Base-by-base conservation (phyloP, 2,329 filamentous ascomycete genomes). In the Colletotrichum sp. region DNA sequence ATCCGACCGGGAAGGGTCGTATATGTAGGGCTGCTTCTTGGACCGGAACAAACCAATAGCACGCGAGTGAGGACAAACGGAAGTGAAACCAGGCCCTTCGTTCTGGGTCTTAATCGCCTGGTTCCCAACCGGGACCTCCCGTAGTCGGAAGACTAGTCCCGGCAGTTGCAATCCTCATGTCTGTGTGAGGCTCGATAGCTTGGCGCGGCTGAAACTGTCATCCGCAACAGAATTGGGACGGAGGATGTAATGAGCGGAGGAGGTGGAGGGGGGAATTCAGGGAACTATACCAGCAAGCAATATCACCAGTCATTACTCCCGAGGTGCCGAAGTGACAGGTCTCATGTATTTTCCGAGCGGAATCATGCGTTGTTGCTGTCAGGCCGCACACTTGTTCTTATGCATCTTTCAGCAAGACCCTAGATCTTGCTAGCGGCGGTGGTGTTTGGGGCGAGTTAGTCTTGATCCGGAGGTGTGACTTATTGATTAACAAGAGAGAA, bases 131-230 rank as follows among this genome's bases (percentile, higher is more conserved):
- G 34, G 52, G 55, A 19, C 39, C 44, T 57, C 60, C 68, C 44
- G 57, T 55, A 27, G 19, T 44, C n/a, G 28, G 19, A 19, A 27
- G 28, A 34, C 30, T 52, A 59, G 63, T 19, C 52, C 73, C 57
- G 69, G 57, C 57, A 57, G 44, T 73, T 27, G 28, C 68, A 52
- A n/a, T 48, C 27, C 39, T 30, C 52, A 22, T 9, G 52, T 44
- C 16, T 48, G 67, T 61, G n/a, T 63, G 34, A 61, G 68, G 32
- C 60, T 66, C 59, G 13, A 44, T 30, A 30, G 59, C 70, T 65
- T 68, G 44, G 57, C 64, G 28, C 28, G 65, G 52, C 64, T 75
- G 73, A 75, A 76, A 76, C 74, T 59, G n/a, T 65, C 57, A 68
- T 36, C 44, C 70, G 64, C 65, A 39, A 39, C 74, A 74, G 44